phyloP scores from a whole-genome alignment of 345 rosid species.

The Laguncularia racemosa region DNA sequence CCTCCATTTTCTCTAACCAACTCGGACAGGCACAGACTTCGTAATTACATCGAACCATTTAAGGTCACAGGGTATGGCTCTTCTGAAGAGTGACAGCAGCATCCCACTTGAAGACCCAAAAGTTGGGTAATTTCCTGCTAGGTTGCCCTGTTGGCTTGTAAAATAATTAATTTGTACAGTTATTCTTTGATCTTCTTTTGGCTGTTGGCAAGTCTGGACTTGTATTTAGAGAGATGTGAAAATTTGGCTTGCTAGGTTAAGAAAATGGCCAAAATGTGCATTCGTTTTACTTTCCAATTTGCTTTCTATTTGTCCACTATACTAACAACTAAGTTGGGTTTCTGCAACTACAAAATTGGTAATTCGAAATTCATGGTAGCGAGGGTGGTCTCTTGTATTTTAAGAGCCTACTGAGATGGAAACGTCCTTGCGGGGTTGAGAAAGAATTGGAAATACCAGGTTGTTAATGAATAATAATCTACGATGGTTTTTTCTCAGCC shows the following conservation, averaged over 20 bases:
- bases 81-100: slow-evolving; percentile 38
- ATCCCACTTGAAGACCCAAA: slow-evolving; percentile 2
- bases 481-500: too few species aligned
- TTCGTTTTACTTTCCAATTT: too few species aligned
- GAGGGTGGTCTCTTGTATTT: too few species aligned
- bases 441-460: too few species aligned
- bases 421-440: too few species aligned
- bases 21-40: slow-evolving; percentile 63
- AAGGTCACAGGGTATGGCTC: slow-evolving; percentile 46
- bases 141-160: slow-evolving; percentile 17
- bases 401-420: too few species aligned
- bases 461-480: too few species aligned
- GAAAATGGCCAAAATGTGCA: neutral
- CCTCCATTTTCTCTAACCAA: slow-evolving; percentile 90
- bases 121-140: slow-evolving; percentile 5
- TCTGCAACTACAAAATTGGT: too few species aligned
- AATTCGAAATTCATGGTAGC: too few species aligned
- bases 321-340: too few species aligned
- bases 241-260: neutral
- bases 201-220: slow-evolving; percentile 7
- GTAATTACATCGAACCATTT: slow-evolving; percentile 57
- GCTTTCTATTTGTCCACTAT: too few species aligned
- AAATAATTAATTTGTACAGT: slow-evolving; percentile 59
- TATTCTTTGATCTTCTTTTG: slow-evolving; percentile 44
- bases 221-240: neutral